Evolutionary conservation across 345 rosid genomes (phyloP), one percentile per base, ranked within the genome.

Genomic region (Boechera stricta): DNA sequence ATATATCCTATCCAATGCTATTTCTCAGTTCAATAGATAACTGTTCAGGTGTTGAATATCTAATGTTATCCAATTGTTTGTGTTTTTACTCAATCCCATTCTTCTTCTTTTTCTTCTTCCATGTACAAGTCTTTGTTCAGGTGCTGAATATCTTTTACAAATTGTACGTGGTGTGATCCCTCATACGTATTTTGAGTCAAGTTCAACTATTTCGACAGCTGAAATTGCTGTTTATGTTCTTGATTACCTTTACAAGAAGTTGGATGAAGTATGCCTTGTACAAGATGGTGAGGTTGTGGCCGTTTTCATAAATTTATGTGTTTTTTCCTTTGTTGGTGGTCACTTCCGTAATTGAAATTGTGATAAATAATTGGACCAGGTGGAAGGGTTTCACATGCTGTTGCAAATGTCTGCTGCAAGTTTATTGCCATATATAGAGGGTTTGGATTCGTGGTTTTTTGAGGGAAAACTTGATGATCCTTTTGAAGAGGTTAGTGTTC

Each of bases 251-350:
- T 91, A 87, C 85, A 77, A 77, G 78, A 88, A 81, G 80, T 74
- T 94, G 54, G 97, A 91, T 77, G 89, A 91, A 83, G 87, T 84
- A 57, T 90, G 93, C 78, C 93, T 91, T 57, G 89, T 91, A 60
- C 94, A 87, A 86, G 91, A 90, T 83, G 96, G 96, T 85, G 96
- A 94, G 98, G 97, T 91, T 82, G 93, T 84, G 68, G 59, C 66
- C 58, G 29, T 13, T 57, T 78, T n/a, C 28, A 16, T 26, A 29
- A 12, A 6, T 41, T 62, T 52, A 31, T 16, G 7, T 51, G n/a
- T 75, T 73, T 44, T 48, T 39, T 35, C 53, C 32, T 7, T 85
- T 61, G 11, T 56, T 49, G 7, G 71, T 58, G 11, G 18, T 72
- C 21, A 71, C 48, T 77, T 71, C 49, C 42, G 33, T 44, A 38